Conservation (phyloP, 2,329 filamentous ascomycete genomes). For the Zarea fungicola region DNA sequence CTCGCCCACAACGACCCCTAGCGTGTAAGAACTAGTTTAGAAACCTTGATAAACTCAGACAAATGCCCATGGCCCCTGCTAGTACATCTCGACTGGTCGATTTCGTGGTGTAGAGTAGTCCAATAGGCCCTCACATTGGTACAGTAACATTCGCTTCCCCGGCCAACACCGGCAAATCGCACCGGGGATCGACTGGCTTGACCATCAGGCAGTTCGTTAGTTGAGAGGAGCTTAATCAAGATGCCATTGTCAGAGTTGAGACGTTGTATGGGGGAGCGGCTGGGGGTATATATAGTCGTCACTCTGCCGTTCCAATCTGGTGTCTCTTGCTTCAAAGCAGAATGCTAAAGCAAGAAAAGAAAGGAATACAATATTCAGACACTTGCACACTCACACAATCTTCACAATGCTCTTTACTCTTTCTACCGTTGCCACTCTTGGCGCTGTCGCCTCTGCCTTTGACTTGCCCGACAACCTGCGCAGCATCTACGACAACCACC, state of each 20-base stretch:
- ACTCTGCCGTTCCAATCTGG: neutral
- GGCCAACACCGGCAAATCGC: conserved; percentile 1
- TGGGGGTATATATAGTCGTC: neutral
- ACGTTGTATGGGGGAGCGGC: neutral
- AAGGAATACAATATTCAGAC: neutral
- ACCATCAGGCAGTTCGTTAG: too few species aligned
- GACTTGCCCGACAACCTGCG: conserved; percentile 7
- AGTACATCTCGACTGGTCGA: neutral
- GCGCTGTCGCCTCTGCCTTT: neutral
- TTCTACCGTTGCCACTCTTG: neutral
- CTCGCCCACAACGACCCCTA: neutral
- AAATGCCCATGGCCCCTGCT: neutral
- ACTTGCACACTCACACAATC: neutral
- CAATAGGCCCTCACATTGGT: neutral
- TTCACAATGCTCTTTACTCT: neutral
- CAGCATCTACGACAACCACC: neutral
- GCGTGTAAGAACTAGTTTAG: neutral
- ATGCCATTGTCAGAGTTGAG: too few species aligned
- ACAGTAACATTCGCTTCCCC: too few species aligned
- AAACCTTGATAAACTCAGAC: too few species aligned
- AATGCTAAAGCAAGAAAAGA: too few species aligned
- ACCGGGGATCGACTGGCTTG: neutral
- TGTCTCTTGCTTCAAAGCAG: too few species aligned
- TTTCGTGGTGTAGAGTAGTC: neutral
- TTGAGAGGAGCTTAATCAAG: too few species aligned